A percentile compares a stretch with the other conserved stretches of the same genome.
These are phyloP conservation scores for Beauveria sp. DNA, from an alignment of 2,329 filamentous ascomycete genomes.

Conservation along the genomic window DNA sequence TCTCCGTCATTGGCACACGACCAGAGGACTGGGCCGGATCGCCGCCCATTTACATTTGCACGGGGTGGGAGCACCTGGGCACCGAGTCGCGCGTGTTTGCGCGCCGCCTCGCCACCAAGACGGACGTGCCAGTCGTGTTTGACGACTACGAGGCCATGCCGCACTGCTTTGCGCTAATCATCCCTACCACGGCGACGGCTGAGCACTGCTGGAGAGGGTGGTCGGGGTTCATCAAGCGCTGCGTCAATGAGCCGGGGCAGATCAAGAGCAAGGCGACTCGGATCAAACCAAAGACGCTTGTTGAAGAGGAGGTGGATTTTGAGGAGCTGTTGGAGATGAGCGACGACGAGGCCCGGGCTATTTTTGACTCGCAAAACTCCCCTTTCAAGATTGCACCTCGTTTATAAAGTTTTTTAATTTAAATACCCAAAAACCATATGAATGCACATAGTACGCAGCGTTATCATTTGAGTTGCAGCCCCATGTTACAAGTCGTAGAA, in stretches of 20 bases:
- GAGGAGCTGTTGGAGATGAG: conserved; percentile 29
- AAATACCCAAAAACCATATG: background rate
- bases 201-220: conserved; percentile 47
- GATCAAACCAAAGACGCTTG: conserved; percentile 43
- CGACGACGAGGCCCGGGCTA: conserved; percentile 13
- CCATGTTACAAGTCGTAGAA: too few relatives aligned
- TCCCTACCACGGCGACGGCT: conserved; percentile 38
- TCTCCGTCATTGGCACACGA: conserved; percentile 46
- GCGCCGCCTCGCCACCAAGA: conserved; percentile 37
- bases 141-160: conserved; percentile 77
- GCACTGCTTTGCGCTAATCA: conserved; percentile 59
- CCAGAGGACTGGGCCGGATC: conserved; percentile 50
- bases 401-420: background rate
- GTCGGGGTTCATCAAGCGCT: conserved; percentile 46
- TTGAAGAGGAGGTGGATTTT: conserved; percentile 40
- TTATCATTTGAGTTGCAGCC: background rate
- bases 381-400: conserved; percentile 13
- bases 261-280: conserved; percentile 34
- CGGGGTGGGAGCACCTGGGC: conserved; percentile 63
- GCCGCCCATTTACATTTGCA: conserved; percentile 61
- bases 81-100: conserved; percentile 61
- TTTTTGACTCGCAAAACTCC: conserved; percentile 14
- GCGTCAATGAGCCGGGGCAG: conserved; percentile 26
- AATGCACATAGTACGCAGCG: too few relatives aligned
- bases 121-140: conserved; percentile 56